Conservation (phyloP, 768 basidiomycete species). For the Boletus subcaerulescens region DNA sequence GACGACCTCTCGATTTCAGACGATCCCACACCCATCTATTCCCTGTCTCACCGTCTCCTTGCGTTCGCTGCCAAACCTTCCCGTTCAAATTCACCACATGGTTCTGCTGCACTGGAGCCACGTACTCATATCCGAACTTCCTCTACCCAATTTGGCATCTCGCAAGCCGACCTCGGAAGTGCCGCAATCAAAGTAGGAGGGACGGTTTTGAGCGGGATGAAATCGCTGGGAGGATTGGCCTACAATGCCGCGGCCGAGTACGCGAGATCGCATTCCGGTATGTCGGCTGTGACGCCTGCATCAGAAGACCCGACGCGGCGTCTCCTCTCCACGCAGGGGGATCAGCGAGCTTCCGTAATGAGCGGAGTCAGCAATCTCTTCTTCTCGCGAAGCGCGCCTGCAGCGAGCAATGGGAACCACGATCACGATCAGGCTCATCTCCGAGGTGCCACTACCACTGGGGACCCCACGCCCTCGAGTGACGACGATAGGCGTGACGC, state of each 20-base stretch:
- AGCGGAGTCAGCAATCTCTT: constrained; percentile 38
- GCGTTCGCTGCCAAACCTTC: constrained; percentile 50
- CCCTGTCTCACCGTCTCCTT: constrained; percentile 61
- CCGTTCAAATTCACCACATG: constrained; percentile 21
- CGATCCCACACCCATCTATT: constrained; percentile 44
- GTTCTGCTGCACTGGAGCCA: constrained; percentile 15
- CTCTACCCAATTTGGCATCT: constrained; percentile 29
- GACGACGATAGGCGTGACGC: constrained; percentile 12
- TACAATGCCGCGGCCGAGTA: constrained; percentile 45
- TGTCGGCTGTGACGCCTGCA: constrained; percentile 1
- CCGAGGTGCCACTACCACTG: constrained; percentile 20
- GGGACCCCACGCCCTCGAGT: constrained; percentile 10
- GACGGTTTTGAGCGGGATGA: constrained; percentile 63
- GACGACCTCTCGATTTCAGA: constrained; percentile 14
- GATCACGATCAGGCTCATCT: constrained; percentile 11
- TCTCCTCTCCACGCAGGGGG: constrained; percentile 22
- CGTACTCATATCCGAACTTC: constrained; percentile 25
- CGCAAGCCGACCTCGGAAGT: constrained; percentile 49
- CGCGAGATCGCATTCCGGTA: constrained; percentile 30
- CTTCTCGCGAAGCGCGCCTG: constrained; percentile 65
- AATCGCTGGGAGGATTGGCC: constrained; percentile 60
- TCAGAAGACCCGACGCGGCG: constrained; percentile 9
- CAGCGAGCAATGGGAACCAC: constrained; percentile 22
- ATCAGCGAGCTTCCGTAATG: constrained; percentile 21
- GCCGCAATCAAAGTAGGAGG: constrained; percentile 61